Conservation (phyloP, 139 green algal species). For the Marvania coccoides region DNA sequence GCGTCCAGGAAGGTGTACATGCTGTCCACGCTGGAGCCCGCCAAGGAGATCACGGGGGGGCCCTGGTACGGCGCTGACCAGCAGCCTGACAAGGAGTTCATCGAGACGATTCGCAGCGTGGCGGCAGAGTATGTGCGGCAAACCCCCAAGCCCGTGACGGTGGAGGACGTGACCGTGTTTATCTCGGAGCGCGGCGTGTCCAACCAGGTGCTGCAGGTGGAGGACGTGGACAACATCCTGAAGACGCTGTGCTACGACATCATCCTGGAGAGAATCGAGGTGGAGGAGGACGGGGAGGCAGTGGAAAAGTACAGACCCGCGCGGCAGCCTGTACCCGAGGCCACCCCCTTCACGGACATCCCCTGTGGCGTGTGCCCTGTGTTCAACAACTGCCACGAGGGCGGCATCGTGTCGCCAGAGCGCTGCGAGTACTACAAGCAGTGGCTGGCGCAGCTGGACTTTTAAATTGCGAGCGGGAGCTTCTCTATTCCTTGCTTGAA, state of each 20-base stretch:
- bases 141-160: neutral
- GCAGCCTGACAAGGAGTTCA: conserved; percentile 72
- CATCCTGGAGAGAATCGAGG: conserved; percentile 34
- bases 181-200: neutral
- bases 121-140: neutral
- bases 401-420: conserved; percentile 64
- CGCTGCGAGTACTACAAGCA: conserved; percentile 50
- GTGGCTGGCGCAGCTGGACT: conserved; percentile 15
- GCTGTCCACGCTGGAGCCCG: conserved; percentile 81
- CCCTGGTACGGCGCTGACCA: conserved; percentile 88
- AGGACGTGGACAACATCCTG: conserved; percentile 67
- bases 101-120: conserved; percentile 48
- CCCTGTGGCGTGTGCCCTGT: conserved; percentile 88
- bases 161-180: neutral
- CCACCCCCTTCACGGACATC: conserved; percentile 54
- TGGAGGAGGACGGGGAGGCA: conserved; percentile 30
- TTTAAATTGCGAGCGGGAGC: neutral
- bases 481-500: conserved; percentile 2
- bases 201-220: conserved; percentile 47
- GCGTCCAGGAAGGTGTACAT: conserved; percentile 76
- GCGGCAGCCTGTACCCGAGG: conserved; percentile 30
- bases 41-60: conserved; percentile 86
- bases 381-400: conserved; percentile 64
- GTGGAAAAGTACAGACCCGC: conserved; percentile 21
- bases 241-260: conserved; percentile 71